These are phyloP conservation scores for Globisporangium sylvaticum DNA, from an alignment of 352 stramenopile species.

Conservation along the genomic window DNA sequence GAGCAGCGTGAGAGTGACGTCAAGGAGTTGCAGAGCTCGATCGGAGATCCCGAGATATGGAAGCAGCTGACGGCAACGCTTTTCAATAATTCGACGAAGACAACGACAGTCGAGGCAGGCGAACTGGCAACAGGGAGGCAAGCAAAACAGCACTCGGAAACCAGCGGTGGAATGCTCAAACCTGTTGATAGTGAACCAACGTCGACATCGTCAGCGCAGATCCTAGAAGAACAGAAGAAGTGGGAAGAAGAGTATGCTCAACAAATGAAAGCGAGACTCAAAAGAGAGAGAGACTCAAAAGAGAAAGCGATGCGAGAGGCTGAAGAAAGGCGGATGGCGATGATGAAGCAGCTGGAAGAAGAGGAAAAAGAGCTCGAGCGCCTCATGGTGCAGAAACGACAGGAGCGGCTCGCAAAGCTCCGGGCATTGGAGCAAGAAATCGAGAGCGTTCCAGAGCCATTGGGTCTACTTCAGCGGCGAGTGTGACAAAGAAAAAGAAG, in stretches of 20 bases:
- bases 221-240: conserved; percentile 52
- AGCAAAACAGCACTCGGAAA: background rate
- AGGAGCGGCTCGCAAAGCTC: conserved; percentile 55
- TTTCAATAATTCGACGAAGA: conserved; percentile 5
- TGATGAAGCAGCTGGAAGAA: conserved; percentile 69
- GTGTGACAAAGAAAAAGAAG: background rate
- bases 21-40: conserved; percentile 47
- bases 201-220: conserved; percentile 26
- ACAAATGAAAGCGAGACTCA: conserved; percentile 42
- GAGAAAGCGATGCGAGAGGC: conserved; percentile 43
- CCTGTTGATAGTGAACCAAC: background rate
- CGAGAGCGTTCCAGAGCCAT: background rate
- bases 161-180: background rate
- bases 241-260: conserved; percentile 62
- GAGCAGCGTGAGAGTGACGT: conserved; percentile 51
- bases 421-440: conserved; percentile 38
- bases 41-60: conserved; percentile 73
- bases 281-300: conserved; percentile 48
- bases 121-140: background rate
- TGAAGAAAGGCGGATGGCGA: conserved; percentile 39
- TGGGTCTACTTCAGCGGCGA: background rate
- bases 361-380: conserved; percentile 67
- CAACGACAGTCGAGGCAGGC: background rate
- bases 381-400: conserved; percentile 59
- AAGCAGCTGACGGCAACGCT: conserved; percentile 54